Evolutionary conservation across 2,329 filamentous ascomycete genomes (phyloP), one percentile per base, ranked within the genome.

Genomic region (Mycosphaerelloides madeirae): DNA sequence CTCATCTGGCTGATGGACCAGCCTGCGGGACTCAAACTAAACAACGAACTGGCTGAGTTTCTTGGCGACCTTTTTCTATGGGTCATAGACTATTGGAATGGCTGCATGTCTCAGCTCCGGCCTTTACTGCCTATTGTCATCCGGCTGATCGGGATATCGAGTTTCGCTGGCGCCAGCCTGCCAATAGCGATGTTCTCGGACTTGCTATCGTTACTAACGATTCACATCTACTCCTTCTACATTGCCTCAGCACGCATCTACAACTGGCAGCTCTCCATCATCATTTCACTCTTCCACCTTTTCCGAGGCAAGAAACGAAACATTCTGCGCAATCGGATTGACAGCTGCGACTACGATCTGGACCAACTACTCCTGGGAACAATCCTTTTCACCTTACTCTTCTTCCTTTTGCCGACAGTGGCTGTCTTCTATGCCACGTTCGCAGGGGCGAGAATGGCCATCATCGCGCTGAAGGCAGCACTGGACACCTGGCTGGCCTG

Each of bases 241-340:
- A 84, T 97, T 45, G 91, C 94, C 13, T 95, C 90, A 7, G 93
- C 93, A 2, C 84, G 93, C 40, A 97, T 98, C 60, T 98, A 91
- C 68, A 89, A 97, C 69, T 98, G 93, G 93, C 93, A 98, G 68
- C 81, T 98, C 49, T 95, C 86, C 3, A 97, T 98, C 51, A 84
- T 98, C 53, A 84, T 91, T 54, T 97, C 91, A 9, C 81, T 98
- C n/a, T 98, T 98, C 67, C 94, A 98, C 65, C 81, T 98, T 8
- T 98, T 98, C 64, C 87, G 91, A 25, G 94, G 93, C 46, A 97
- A 96, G 72, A 98, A 98, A 67, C 85, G 95, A 63, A 98, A 98
- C 57, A 85, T 98, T 13, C 79, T 98, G 16, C 85, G 94, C 50
- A 95, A 96, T 62, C 89, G 93, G 68, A 97, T 98, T 60, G 93